Base-by-base conservation (phyloP, 257 asterid genomes). In the Fraxinus americana region DNA sequence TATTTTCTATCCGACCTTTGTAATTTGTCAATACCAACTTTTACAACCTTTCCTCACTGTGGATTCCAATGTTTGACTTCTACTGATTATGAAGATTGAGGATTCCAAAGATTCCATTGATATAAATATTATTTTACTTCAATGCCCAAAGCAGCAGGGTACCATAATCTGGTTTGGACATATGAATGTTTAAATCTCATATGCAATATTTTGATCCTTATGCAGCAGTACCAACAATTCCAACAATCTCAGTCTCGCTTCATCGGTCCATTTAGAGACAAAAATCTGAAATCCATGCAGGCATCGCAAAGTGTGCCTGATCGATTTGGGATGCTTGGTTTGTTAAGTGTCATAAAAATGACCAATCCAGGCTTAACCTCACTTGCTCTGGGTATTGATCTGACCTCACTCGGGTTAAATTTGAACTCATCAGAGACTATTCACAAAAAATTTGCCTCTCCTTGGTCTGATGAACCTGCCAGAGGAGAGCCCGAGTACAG, bases 381-480 rank as follows among this genome's bases (percentile, higher is more conserved):
- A 66, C 96, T 92, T 88, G 94, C 98, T 32, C 75, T 88, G 66
- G 99, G 99, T 71, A 78, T 85, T 70, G 98, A 94, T 80, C 87
- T 92, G 78, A 89, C 97, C 11, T 84, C 94, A 32, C 97, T 94
- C 72, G 98, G 97, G 45, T 82, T 94, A 67, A 90, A 91, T 78
- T 81, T 94, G 84, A 91, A 87, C 87, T 94, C 98, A 41, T 27
- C 94, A 7, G 97, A 94, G 73, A 85, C 91, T 79, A 86, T 94
- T 70, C 89, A 94, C 84, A 89, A 92, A 85, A 91, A 88, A 82
- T 94, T 94, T 82, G 90, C 91, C 67, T 94, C 98, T 80, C 98
- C 98, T 54, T 94, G 96, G 96, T 90, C 97, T 48, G 93, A 92
- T 11, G 97, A 92, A 69, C 98, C 94, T 71, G 88, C 87, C 80